Evolutionary conservation across 208 protist species (phyloP).

Genomic region (Acanthamoeba lenticulata): DNA sequence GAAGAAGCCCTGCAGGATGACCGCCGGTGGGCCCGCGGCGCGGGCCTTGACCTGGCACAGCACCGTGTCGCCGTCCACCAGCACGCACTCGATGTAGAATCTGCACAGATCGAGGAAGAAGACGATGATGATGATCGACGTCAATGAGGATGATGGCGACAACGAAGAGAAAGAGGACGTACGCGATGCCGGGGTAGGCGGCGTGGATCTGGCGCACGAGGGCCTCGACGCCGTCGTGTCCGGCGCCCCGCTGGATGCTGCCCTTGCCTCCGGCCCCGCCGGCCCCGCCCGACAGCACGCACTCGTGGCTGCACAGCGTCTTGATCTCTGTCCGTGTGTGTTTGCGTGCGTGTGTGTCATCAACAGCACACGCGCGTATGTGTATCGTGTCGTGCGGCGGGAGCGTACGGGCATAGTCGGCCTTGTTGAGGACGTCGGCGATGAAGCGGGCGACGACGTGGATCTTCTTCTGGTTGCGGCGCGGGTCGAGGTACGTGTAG

Average conservation of each 20-base stretch:
- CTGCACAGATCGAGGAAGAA: not conserved
- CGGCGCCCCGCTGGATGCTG: not conserved
- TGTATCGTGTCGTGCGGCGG: not conserved
- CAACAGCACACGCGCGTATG: not conserved
- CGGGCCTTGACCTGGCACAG: not conserved
- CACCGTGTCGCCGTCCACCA: not conserved
- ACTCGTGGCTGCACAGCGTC: not conserved
- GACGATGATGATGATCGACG: not conserved
- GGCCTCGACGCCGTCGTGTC: not conserved
- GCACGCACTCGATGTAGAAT: conserved; percentile 43
- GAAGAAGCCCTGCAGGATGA: conserved; percentile 31
- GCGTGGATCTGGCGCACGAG: not conserved
- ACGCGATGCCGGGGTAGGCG: conserved; percentile 2
- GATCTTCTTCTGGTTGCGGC: conserved; percentile 39
- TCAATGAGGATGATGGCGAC: not conserved
- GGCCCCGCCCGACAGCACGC: not conserved
- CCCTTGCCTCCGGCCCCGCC: not conserved
- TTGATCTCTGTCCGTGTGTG: not conserved
- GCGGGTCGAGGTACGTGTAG: conserved; percentile 19
- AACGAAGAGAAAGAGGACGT: not conserved
- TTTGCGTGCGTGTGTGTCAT: not conserved
- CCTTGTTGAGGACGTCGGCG: conserved; percentile 30
- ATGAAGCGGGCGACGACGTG: not conserved
- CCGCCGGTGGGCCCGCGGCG: not conserved
- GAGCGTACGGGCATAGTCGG: not conserved